Conservation (phyloP, 345 rosid species). For the Jatropha curcas region DNA sequence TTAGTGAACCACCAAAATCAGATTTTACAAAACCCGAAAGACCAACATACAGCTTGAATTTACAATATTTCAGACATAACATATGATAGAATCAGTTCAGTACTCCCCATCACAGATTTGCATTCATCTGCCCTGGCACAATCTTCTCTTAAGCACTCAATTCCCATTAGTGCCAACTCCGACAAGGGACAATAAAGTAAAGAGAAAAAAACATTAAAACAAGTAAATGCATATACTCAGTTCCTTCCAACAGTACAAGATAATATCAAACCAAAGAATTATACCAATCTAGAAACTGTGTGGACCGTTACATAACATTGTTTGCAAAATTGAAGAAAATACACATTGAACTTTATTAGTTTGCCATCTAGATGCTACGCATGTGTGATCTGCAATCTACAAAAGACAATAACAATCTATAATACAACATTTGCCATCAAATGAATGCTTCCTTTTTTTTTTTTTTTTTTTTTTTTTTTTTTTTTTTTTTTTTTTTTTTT, state of each 20-base stretch:
- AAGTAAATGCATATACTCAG: neutral
- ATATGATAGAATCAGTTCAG: no score
- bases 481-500: no score
- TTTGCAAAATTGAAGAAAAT: neutral
- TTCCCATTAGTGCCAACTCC: neutral
- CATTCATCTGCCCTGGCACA: no score
- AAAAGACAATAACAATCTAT: neutral
- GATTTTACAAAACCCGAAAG: no score
- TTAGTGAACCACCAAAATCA: no score
- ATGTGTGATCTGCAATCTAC: slow-evolving; percentile 2
- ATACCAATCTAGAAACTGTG: neutral
- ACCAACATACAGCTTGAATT: no score
- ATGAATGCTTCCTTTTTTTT: no score
- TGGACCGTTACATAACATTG: no score
- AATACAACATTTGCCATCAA: neutral
- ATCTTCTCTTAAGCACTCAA: no score
- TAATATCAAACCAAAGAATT: neutral
- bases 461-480: no score
- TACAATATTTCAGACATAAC: no score
- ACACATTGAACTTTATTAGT: neutral
- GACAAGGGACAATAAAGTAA: neutral
- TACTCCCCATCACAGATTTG: no score
- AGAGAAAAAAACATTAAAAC: neutral
- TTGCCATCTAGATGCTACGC: neutral
- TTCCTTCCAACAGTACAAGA: neutral